Evolutionary conservation across 1,284 basidiomycete genomes (phyloP).

Genomic region (Ceratobasidium sp.): DNA sequence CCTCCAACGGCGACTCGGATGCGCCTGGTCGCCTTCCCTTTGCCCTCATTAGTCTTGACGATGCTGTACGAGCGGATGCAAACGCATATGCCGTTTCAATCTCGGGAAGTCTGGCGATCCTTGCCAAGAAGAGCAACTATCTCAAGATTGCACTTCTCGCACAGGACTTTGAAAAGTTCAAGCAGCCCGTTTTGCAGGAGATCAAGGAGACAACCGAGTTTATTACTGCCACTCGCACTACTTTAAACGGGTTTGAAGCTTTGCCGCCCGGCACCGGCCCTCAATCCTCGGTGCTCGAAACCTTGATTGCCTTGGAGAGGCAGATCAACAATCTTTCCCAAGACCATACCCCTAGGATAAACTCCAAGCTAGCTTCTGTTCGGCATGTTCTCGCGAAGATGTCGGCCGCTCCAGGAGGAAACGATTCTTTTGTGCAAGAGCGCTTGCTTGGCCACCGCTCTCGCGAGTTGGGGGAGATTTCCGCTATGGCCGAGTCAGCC

Average conservation of each 20-base stretch:
- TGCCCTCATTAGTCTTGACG: slow-evolving; percentile 71
- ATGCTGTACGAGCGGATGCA: slow-evolving; percentile 72
- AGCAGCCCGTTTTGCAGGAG: slow-evolving; percentile 32
- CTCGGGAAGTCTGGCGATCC: slow-evolving; percentile 62
- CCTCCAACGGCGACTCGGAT: slow-evolving; percentile 16
- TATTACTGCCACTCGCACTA: slow-evolving; percentile 2
- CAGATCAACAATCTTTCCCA: slow-evolving; percentile 19
- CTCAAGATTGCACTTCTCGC: slow-evolving; percentile 30
- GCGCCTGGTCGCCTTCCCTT: slow-evolving; percentile 58
- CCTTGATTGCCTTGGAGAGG: slow-evolving; percentile 12
- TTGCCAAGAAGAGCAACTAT: slow-evolving; percentile 42
- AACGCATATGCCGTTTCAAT: slow-evolving; percentile 75
- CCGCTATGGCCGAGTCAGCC: slow-evolving; percentile 23
- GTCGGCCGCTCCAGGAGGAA: slow-evolving; percentile 33
- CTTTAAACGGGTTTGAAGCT: slow-evolving; percentile 22
- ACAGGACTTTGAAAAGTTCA: slow-evolving; percentile 28
- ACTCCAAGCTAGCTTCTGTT: slow-evolving; percentile 29
- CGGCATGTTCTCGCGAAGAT: slow-evolving; percentile 36
- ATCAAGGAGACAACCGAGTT: slow-evolving; percentile 21
- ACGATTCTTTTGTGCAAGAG: slow-evolving; percentile 39
- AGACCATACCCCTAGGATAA: slow-evolving; percentile 21
- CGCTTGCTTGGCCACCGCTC: slow-evolving; percentile 29
- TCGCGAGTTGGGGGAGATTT: slow-evolving; percentile 24
- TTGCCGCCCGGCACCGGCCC: background rate
- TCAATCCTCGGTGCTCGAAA: slow-evolving; percentile 8